These are phyloP conservation scores for Thraustochytrium sp. DNA, from an alignment of 352 stramenopile genomes.

Conservation along the genomic window DNA sequence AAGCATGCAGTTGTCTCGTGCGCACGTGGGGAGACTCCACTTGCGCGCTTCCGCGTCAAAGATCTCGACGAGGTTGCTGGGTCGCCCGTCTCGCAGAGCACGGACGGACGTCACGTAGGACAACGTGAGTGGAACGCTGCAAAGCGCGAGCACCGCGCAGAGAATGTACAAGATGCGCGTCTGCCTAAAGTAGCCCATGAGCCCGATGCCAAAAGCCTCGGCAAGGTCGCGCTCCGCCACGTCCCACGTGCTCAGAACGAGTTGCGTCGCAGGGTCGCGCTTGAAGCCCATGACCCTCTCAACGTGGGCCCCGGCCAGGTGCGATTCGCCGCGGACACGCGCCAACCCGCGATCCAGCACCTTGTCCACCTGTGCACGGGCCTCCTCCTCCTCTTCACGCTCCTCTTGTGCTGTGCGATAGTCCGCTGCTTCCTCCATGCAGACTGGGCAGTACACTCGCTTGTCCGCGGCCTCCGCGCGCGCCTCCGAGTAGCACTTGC, in stretches of 20 bases:
- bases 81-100: neutral
- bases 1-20: neutral
- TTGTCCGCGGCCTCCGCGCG: neutral
- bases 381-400: neutral
- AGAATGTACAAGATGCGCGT: neutral
- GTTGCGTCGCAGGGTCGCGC: neutral
- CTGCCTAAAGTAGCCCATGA: constrained; percentile 19
- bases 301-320: neutral
- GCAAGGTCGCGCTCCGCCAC: neutral
- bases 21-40: neutral
- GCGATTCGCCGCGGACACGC: neutral
- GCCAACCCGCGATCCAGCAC: neutral
- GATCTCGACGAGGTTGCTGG: neutral
- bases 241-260: neutral
- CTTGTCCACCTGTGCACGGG: neutral
- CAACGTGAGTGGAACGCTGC: neutral
- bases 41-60: neutral
- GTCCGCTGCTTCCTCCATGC: constrained; percentile 20
- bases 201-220: neutral
- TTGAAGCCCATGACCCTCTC: neutral
- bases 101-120: neutral
- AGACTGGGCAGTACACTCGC: neutral
- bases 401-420: neutral
- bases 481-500: neutral
- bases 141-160: neutral